Evolutionary conservation across 2,329 filamentous ascomycete species (phyloP), one percentile per base, ranked within the genome.

Genomic region (Tolypocladium tundrense): DNA sequence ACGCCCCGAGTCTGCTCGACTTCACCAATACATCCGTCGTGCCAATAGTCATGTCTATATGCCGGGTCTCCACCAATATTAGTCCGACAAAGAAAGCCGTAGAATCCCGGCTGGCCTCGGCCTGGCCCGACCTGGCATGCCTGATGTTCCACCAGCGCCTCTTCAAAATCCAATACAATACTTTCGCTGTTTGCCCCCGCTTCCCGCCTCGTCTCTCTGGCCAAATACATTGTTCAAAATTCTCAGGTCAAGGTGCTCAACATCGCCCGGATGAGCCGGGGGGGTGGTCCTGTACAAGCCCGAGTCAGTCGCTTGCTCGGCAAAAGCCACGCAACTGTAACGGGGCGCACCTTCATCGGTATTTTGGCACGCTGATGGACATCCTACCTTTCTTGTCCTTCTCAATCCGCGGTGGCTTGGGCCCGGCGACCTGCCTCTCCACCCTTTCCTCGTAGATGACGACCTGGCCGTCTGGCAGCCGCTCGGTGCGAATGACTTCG

Each of bases 371-470:
- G 78, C 88, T 89, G 77, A 92, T 86, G 79, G 86, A 84, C 85
- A 94, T 86, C 88, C 87, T 94, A 95, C 92, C 91, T 91, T 90
- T 94, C 80, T 88, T 88, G 77, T 97, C 91, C 79, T 88, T 91
- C 76, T 91, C 88, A 67, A 96, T 85, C 65, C 88, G 80, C 62
- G 88, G 77, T 57, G 82, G 82, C 69, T 76, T 80, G 67, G 75
- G 75, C 54, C 77, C 75, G 66, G 81, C 79, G 62, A 80, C 76
- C 55, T 83, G 70, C 66, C 73, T 77, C 71, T 85, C 81, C 62
- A 85, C 72, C 65, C 77, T 70, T 64, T 86, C 80, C 73, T 84
- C 79, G 61, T 85, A 87, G 50, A 89, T 71, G 52, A 89, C 79
- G 40, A 90, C 69, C 63, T 85, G 79, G 53, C 82, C 86, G 57